Percentiles rank a stretch among this genome's conserved stretches.
phyloP scores from a whole-genome alignment of 2,329 filamentous ascomycete genomes.

The Arthrinium phaeospermum region DNA sequence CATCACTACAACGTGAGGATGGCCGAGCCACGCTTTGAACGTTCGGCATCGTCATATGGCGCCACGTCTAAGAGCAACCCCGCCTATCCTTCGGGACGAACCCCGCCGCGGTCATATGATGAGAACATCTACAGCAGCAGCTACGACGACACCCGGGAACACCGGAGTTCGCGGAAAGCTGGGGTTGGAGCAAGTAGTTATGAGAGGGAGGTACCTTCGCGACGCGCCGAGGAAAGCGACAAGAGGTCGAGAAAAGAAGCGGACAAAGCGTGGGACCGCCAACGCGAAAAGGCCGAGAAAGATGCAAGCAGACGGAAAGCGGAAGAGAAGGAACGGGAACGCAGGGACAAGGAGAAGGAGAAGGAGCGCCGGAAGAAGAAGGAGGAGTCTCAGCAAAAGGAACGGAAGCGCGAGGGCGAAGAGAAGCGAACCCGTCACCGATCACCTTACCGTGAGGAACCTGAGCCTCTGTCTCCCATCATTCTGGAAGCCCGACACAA shows the following conservation, averaged over 20 bases:
- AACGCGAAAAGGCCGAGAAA: conserved; percentile 30
- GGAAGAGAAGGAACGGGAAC: conserved; percentile 35
- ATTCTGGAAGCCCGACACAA: background rate
- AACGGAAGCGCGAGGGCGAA: conserved; percentile 36
- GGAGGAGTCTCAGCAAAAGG: conserved; percentile 37
- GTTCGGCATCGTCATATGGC: conserved; percentile 5
- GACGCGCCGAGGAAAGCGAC: conserved; percentile 39
- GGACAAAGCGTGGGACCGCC: conserved; percentile 27
- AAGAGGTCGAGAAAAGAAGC: conserved; percentile 39
- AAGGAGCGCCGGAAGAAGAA: conserved; percentile 29
- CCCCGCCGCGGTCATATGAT: conserved; percentile 23
- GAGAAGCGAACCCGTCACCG: conserved; percentile 33
- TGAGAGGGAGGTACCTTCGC: conserved; percentile 48
- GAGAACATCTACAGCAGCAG: conserved; percentile 21
- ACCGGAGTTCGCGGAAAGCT: conserved; percentile 29
- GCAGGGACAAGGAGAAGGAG: conserved; percentile 44
- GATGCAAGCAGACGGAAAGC: conserved; percentile 32
- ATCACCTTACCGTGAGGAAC: background rate
- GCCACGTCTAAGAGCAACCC: conserved; percentile 5
- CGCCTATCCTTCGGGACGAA: conserved; percentile 19
- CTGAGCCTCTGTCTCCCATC: background rate
- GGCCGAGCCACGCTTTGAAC: background rate
- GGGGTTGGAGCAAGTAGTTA: conserved; percentile 24
- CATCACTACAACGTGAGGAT: conserved; percentile 21
- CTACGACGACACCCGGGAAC: conserved; percentile 26